These are phyloP conservation scores for Colletotrichum costaricense DNA, from an alignment of 2,329 filamentous ascomycete genomes.

Conservation along the genomic window DNA sequence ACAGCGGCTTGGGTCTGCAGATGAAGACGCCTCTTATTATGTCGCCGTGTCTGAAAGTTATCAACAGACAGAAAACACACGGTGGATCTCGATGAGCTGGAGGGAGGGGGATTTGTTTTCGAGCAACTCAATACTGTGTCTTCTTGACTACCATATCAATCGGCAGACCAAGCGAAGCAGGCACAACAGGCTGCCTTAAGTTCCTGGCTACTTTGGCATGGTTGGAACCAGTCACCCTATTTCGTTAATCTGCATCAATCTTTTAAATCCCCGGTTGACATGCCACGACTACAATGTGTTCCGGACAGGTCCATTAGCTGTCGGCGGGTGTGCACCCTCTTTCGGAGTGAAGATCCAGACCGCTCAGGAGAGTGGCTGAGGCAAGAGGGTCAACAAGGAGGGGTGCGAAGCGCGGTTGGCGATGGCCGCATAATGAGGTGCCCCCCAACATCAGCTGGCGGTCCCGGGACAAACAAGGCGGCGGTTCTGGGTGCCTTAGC, in stretches of 20 bases:
- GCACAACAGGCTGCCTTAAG: too few relatives aligned
- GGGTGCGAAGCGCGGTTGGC: background rate
- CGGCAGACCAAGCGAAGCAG: too few relatives aligned
- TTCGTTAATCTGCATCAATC: background rate
- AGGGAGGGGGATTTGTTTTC: background rate
- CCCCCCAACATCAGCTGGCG: background rate
- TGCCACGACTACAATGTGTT: background rate
- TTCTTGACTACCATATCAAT: background rate
- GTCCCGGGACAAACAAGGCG: conserved; percentile 7
- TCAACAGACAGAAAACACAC: background rate
- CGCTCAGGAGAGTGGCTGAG: background rate
- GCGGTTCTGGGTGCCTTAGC: conserved; percentile 9
- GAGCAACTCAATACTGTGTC: background rate
- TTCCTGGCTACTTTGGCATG: background rate
- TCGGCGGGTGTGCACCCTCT: background rate
- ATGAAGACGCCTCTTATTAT: background rate
- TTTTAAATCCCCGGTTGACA: background rate
- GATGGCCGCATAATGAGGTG: background rate
- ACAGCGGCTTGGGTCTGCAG: background rate
- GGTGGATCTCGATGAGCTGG: background rate
- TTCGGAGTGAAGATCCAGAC: background rate
- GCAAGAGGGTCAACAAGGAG: background rate
- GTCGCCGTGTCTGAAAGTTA: background rate
- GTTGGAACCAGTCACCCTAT: background rate
- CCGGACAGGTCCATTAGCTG: background rate